Conservation (phyloP, 2,329 filamentous ascomycete genomes). For the Monilinia laxa region DNA sequence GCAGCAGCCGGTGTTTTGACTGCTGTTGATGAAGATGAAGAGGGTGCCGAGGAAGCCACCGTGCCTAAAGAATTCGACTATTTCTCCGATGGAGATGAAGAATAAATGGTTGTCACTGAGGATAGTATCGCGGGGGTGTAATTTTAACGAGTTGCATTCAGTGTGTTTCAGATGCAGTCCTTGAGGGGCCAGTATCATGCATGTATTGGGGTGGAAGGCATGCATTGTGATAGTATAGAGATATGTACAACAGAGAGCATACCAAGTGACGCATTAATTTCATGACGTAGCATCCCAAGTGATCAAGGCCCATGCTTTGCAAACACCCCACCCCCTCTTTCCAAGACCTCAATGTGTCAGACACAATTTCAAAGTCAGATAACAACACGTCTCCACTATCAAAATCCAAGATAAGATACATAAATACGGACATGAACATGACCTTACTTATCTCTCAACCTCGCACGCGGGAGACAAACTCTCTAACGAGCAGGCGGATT, state of each 20-base stretch:
- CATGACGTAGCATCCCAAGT: background rate
- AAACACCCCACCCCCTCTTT: too few relatives aligned
- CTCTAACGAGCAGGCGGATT: too few relatives aligned
- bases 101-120: conserved; percentile 21
- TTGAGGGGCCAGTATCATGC: background rate
- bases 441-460: too few relatives aligned
- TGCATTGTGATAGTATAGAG: conserved; percentile 22
- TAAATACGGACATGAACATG: too few relatives aligned
- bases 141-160: conserved; percentile 20
- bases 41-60: conserved; percentile 69
- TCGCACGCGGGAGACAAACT: too few relatives aligned
- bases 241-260: conserved; percentile 19
- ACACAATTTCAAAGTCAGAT: too few relatives aligned
- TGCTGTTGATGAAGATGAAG: conserved; percentile 81
- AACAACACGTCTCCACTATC: too few relatives aligned
- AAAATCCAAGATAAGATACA: too few relatives aligned
- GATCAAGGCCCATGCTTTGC: background rate
- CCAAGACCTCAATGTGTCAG: too few relatives aligned
- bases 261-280: background rate
- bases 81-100: conserved; percentile 51
- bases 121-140: conserved; percentile 1
- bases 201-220: conserved; percentile 6
- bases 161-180: conserved; percentile 12
- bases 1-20: conserved; percentile 79
- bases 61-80: conserved; percentile 76